Evolutionary conservation across 257 asterid species (phyloP), one percentile per base, ranked within the genome.

Genomic region (Jacaranda mimosifolia): DNA sequence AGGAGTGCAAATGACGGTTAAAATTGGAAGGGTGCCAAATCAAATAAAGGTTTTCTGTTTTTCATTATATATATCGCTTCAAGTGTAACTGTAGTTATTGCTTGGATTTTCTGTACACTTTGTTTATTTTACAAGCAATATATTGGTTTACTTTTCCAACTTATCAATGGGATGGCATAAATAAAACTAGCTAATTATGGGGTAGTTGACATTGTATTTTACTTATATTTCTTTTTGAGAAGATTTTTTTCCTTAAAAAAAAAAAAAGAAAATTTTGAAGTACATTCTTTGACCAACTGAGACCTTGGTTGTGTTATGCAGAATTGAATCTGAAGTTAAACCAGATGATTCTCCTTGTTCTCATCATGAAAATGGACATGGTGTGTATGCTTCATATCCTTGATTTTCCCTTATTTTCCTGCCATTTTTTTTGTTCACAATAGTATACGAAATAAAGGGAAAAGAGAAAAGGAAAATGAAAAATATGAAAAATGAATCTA

Each of bases 151-250:
- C 7, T 10, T 76, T 76, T 84, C 49, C 93, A 95, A 98, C 89
- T 82, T 82, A 91, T 93, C 82, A 95, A 95, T 82, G 97, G 91
- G 73, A 84, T 95, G 87, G 96, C 99, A 59, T 97, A 86, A 78
- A 85, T 93, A 76, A 91, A 90, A 87, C 84, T 67, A 58, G 96
- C 99, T 19, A 86, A 85, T 78, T 79, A 84, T 79, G 98, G 99
- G 49, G 77, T 77, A 63, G 99, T 95, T 78, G 96, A 95, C 83
- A n/a, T n/a, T n/a, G 99, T 95, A 79, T 21, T 74, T 42, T 57
- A 5, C 3, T 42, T 72, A 32, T 4, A n/a, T 46, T 63, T 15
- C 43, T 60, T 26, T 13, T 11, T 36, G 18, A 55, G 62, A 52
- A 40, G 18, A 40, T 11, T 40, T 68, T 19, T 3, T n/a, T 36